Base-by-base conservation (phyloP, 2,329 filamentous ascomycete species). In the Cercospora janseana region DNA sequence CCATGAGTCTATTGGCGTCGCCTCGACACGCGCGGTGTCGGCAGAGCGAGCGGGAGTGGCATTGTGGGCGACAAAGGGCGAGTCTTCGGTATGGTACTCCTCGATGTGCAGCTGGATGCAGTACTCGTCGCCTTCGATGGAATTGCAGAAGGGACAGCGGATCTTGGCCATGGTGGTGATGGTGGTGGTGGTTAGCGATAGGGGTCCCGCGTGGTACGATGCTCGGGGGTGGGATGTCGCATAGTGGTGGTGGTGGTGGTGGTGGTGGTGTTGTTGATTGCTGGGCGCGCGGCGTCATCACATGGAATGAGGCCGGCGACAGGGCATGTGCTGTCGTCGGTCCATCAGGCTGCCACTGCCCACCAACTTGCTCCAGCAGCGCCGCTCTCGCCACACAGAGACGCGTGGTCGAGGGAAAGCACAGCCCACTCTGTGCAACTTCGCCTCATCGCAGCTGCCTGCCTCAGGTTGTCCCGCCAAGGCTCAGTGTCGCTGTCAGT, bases 81-180 rank as follows among this genome's bases (percentile, higher is more conserved):
- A 64, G 44, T 60, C 55, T 20, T 64, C 62, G 3, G 61, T 61
- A 40, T 69, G 67, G 9, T 56, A 42, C 32, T 66, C 56, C 46
- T 69, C 66, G 37, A 69, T 63, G 38, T 69, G 67, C 1, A 63
- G 56, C 29, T 63, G 52, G 6, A 67, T 60, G 5, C 46, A 47
- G 35, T 66, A 63, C 13, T 57, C 48, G 38, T 60, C 60, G 26
- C 52, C 40, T 27, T 51, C 58, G 15, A 51, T 46, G 13, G 60
- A 61, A 21, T 56, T 57, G 48, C 67, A 69, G 48, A 66, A 64
- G 4, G 62, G 63, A 41, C 63, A 66, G 16, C 45, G 28, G 35
- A 49, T 27, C 6, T 58, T 49, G 55, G 52, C 60, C 62, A 64
- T 64, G 50, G 18, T 52, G 52, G 9, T 16, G 27, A 26, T 8